A percentile compares a stretch with the other conserved stretches of the same genome.
phyloP scores from a whole-genome alignment of 1,284 basidiomycete genomes.

The Fomitiporia mediterranea region DNA sequence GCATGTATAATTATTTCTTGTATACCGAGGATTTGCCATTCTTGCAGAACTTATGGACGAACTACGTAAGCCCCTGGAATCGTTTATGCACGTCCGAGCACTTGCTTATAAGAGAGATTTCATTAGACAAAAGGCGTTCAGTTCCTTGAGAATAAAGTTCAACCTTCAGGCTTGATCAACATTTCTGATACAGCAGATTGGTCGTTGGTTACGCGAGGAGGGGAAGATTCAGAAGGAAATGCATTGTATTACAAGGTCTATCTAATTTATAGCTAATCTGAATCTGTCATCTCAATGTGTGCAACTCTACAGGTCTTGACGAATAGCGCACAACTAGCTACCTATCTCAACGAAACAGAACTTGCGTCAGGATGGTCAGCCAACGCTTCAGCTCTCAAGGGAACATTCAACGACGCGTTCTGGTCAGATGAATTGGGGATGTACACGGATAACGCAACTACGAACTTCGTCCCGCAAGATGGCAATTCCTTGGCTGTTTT shows the following conservation, averaged over 20 bases:
- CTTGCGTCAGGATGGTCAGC: constrained; percentile 33
- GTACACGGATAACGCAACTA: constrained; percentile 43
- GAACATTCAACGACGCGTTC: constrained; percentile 38
- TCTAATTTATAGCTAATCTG: not conserved
- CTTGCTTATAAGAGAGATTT: not conserved
- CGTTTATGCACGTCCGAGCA: too few species aligned
- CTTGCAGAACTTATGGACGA: constrained; percentile 40
- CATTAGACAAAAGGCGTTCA: constrained; percentile 38
- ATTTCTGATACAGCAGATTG: constrained; percentile 45
- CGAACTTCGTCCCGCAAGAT: constrained; percentile 44
- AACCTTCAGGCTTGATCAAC: constrained; percentile 42
- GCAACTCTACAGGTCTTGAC: constrained; percentile 36
- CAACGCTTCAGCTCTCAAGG: constrained; percentile 42
- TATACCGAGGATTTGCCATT: constrained; percentile 45
- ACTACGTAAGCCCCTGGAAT: constrained; percentile 30
- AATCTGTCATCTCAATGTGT: not conserved
- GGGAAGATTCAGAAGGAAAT: constrained; percentile 46
- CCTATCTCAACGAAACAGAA: constrained; percentile 33
- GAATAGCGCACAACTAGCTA: constrained; percentile 43
- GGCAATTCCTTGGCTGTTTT: constrained; percentile 47
- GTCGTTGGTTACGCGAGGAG: constrained; percentile 43
- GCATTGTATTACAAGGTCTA: constrained; percentile 43
- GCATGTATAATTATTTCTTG: constrained; percentile 40
- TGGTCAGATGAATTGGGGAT: constrained; percentile 42
- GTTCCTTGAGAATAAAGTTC: constrained; percentile 42